phyloP scores from a whole-genome alignment of 345 rosid species.

The Orychophragmus violaceus region DNA sequence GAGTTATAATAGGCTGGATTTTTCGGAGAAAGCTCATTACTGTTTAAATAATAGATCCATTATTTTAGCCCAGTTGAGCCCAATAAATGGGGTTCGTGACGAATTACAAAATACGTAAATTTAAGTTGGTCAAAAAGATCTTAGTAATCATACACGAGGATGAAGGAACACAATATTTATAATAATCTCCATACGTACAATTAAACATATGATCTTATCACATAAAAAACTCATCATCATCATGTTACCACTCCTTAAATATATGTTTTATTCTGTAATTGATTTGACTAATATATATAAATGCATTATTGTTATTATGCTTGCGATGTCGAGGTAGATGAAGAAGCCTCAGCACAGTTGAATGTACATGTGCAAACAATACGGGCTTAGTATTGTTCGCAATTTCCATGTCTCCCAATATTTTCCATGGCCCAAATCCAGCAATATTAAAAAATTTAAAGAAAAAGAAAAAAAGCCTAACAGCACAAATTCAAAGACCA shows the following conservation, averaged over 20 bases:
- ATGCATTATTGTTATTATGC: not conserved
- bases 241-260: not conserved
- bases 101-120: too few species aligned
- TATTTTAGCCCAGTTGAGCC: not conserved
- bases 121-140: too few species aligned
- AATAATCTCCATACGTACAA: not conserved
- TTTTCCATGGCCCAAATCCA: too few species aligned
- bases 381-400: not conserved
- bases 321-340: not conserved
- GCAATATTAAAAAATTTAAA: too few species aligned
- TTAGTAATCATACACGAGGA: not conserved
- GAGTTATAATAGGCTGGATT: not conserved
- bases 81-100: not conserved
- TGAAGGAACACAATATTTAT: not conserved
- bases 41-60: not conserved
- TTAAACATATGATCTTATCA: not conserved
- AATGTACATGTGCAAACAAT: not conserved
- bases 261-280: not conserved
- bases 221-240: not conserved
- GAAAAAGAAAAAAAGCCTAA: too few species aligned
- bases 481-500: too few species aligned
- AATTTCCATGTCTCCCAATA: not conserved
- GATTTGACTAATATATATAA: not conserved
- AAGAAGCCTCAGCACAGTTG: not conserved
- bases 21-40: slow-evolving; percentile 4